Conservation (phyloP, 1,284 basidiomycete species). For the Sanghuangporus weigelae region DNA sequence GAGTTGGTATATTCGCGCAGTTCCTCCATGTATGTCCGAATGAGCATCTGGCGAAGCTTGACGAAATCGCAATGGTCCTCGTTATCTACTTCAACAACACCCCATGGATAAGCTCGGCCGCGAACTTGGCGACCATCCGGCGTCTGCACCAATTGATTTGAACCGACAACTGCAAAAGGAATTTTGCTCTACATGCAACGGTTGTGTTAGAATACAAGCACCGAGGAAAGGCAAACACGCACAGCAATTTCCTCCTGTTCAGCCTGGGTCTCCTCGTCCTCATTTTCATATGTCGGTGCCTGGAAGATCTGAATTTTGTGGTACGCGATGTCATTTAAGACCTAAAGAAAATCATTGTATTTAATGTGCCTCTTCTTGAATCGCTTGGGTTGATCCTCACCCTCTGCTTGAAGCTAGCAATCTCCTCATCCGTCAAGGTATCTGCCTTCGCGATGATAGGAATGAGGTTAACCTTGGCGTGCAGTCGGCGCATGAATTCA, state of each 20-base stretch:
- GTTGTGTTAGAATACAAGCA: background rate
- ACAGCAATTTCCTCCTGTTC: constrained; percentile 92
- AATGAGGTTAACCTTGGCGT: constrained; percentile 95
- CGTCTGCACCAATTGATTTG: constrained; percentile 74
- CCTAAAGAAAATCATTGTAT: constrained; percentile 38
- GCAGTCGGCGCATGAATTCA: constrained; percentile 94
- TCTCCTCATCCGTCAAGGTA: constrained; percentile 94
- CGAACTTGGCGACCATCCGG: constrained; percentile 87
- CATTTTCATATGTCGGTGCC: constrained; percentile 92
- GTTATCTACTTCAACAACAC: constrained; percentile 96
- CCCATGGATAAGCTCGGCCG: constrained; percentile 94
- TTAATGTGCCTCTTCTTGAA: background rate
- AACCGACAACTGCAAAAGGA: constrained; percentile 95
- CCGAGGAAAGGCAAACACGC: constrained; percentile 20
- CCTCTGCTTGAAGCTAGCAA: constrained; percentile 85
- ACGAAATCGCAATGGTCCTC: constrained; percentile 98
- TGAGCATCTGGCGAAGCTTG: constrained; percentile 97
- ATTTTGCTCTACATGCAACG: constrained; percentile 66
- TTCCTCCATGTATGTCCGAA: constrained; percentile 98
- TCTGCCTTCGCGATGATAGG: constrained; percentile 96
- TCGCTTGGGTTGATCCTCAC: constrained; percentile 38
- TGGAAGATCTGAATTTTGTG: constrained; percentile 96
- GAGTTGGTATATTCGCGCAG: constrained; percentile 92
- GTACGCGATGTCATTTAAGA: constrained; percentile 85
- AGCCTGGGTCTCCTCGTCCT: constrained; percentile 94